Evolutionary conservation across 108 stramenopile species (phyloP).

Genomic region (Discostella stelligeroides): DNA sequence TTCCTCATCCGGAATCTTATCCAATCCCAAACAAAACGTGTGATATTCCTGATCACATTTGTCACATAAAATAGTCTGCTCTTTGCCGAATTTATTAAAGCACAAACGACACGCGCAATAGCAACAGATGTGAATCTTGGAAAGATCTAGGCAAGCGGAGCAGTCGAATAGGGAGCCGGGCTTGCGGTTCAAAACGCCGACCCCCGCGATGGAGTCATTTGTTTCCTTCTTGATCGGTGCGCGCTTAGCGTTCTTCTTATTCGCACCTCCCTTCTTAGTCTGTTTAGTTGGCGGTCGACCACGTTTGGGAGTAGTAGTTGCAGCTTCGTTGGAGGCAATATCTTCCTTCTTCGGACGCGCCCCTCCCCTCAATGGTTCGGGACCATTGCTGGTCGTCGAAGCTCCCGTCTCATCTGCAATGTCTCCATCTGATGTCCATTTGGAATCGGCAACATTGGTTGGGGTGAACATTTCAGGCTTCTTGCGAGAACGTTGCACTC

Average conservation of each 20-base stretch:
- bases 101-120: slow-evolving; percentile 87
- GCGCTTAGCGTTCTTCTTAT: slow-evolving; percentile 15
- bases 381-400: neutral
- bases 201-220: slow-evolving; percentile 19
- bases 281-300: slow-evolving; percentile 22
- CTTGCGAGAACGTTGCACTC: slow-evolving; percentile 36
- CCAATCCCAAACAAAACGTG: slow-evolving; percentile 43
- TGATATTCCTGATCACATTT: slow-evolving; percentile 54
- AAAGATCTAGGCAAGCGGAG: slow-evolving; percentile 66
- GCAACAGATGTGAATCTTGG: slow-evolving; percentile 68
- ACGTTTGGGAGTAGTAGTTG: neutral
- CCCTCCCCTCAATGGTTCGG: slow-evolving; percentile 13
- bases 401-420: neutral
- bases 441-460: neutral
- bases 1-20: slow-evolving; percentile 37
- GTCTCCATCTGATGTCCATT: neutral
- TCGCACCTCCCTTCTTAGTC: slow-evolving; percentile 22
- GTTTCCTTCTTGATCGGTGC: slow-evolving; percentile 27
- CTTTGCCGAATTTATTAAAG: slow-evolving; percentile 80
- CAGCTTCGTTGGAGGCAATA: slow-evolving; percentile 1
- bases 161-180: slow-evolving; percentile 50
- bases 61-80: slow-evolving; percentile 48
- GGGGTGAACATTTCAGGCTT: slow-evolving; percentile 23
- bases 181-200: slow-evolving; percentile 44
- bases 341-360: slow-evolving; percentile 19